Percentiles rank a stretch among this genome's conserved stretches.
Evolutionary conservation across 2,329 filamentous ascomycete species (phyloP).

Genomic region (Sporothrix brunneoviolacea): DNA sequence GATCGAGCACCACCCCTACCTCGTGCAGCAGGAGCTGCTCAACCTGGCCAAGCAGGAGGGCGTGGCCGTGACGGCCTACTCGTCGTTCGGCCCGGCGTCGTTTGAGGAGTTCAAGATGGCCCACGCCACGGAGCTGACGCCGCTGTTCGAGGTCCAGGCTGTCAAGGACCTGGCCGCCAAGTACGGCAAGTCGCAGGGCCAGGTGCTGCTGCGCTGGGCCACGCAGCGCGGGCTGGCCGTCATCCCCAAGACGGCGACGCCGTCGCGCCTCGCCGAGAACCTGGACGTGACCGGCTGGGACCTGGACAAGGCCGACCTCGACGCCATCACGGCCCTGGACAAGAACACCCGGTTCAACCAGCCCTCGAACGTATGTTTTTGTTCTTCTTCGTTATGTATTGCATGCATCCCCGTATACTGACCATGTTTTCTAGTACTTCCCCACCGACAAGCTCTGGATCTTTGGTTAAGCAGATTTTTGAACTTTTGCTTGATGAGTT

Average conservation of each 20-base stretch:
- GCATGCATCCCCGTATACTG: too few species aligned
- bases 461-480: conserved; percentile 46
- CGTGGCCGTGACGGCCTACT: conserved; percentile 75
- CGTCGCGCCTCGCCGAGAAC: conserved; percentile 44
- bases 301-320: conserved; percentile 46
- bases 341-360: conserved; percentile 55
- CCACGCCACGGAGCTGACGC: conserved; percentile 48
- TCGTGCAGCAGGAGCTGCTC: conserved; percentile 67
- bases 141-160: conserved; percentile 62
- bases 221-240: conserved; percentile 76
- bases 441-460: conserved; percentile 50
- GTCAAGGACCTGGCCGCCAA: conserved; percentile 62
- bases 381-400: neutral
- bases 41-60: conserved; percentile 62
- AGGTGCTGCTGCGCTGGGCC: conserved; percentile 80
- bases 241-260: conserved; percentile 62
- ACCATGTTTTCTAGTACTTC: conserved; percentile 51
- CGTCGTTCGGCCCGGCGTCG: conserved; percentile 70
- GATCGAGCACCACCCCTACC: conserved; percentile 82
- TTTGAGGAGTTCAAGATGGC: conserved; percentile 74
- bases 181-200: conserved; percentile 65
- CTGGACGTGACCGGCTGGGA: conserved; percentile 51
- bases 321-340: conserved; percentile 49
- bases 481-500: too few species aligned
- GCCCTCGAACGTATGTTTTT: conserved; percentile 29